These are phyloP conservation scores for Clarireedia hainanense DNA, from an alignment of 2,329 filamentous ascomycete species.

Conservation along the genomic window DNA sequence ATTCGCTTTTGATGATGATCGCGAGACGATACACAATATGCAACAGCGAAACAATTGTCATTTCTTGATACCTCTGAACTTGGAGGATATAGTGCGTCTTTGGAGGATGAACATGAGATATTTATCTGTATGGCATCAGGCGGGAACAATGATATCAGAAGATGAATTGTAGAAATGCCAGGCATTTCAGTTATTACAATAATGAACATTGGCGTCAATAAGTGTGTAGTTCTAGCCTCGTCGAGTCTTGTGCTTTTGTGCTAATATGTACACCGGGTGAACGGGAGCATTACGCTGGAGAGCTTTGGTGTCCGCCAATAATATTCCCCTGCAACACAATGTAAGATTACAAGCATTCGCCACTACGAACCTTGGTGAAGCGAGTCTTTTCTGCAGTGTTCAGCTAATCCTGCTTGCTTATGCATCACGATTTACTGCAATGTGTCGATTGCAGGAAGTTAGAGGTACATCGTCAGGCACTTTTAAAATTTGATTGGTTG, in stretches of 20 bases:
- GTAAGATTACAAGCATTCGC: not conserved
- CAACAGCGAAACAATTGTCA: conserved; percentile 17
- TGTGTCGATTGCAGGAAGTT: too few species aligned
- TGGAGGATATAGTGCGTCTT: not conserved
- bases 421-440: not conserved
- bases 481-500: too few species aligned
- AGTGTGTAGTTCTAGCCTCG: not conserved
- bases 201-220: not conserved
- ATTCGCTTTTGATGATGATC: conserved; percentile 22
- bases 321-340: not conserved
- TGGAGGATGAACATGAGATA: conserved; percentile 6
- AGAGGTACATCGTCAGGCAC: too few species aligned
- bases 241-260: not conserved
- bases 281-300: not conserved
- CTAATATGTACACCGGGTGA: too few species aligned
- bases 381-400: not conserved
- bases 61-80: conserved; percentile 12
- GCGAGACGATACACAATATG: conserved; percentile 22
- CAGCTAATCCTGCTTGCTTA: not conserved
- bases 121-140: not conserved
- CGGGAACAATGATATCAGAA: not conserved
- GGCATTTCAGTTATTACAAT: conserved; percentile 4
- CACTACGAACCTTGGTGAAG: not conserved
- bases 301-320: not conserved
- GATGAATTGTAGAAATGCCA: conserved; percentile 1